Base-by-base conservation (phyloP, 441 rosid species). In the Manihot esculenta region DNA sequence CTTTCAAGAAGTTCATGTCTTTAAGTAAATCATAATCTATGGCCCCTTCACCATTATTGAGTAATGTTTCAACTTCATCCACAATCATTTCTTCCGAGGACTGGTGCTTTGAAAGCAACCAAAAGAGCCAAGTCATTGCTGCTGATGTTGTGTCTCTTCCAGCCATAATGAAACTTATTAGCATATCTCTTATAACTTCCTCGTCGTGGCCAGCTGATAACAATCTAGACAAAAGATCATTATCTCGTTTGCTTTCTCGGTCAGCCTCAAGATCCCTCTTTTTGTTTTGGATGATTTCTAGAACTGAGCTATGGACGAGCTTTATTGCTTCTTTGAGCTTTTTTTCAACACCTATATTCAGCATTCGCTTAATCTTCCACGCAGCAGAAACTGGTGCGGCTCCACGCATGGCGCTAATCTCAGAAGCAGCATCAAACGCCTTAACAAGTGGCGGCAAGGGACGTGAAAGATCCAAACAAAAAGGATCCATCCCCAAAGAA, bases 101-200 rank as follows among this genome's bases (percentile, higher is more conserved):
- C 41, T 27, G 64, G 55, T 85, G 80, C 56, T 79, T 67, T 0
- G 92, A 74, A 3, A 90, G 86, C 74, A 87, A 41, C 97, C 95
- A 93, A 61, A 93, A 89, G n/a, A 93, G 85, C 96, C 97, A 92
- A 18, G 94, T 87, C 94, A 92, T 79, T 2, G 94, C 93, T 1
- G 96, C 80, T 1, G 97, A 88, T 1, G 94, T 90, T 0, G 97
- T 90, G 66, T 92, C 97, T 66, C 90, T 82, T 70, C 96, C 97
- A 14, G 93, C 97, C 88, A 92, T 85, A 2, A 92, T 83, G 77
- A 89, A 92, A 74, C 94, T 89, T 26, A 87, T 84, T 53, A 83
- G 87, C 87, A 89, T 84, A 58, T 92, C 98, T 73, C 98, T 84
- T 1, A 80, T 84, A 0, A 83, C 75, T 62, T 85, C 88, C 1